Evolutionary conservation across 768 basidiomycete species (phyloP).

Genomic region (Leccinum arenicola): DNA sequence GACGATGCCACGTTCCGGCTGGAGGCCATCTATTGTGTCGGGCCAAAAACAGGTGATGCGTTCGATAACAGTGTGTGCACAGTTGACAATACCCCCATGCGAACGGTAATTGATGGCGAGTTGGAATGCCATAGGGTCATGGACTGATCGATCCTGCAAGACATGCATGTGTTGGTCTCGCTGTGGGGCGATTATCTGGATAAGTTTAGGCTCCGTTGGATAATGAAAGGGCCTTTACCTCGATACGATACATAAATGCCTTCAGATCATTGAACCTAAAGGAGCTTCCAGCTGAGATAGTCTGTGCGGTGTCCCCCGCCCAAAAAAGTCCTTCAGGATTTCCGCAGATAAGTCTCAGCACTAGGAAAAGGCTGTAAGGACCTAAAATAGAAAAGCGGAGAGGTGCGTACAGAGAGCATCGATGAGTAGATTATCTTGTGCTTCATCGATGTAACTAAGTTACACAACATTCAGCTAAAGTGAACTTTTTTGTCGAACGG

Average conservation of each 20-base stretch:
- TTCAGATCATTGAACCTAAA: slow-evolving; percentile 73
- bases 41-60: slow-evolving; percentile 63
- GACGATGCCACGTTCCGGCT: slow-evolving; percentile 52
- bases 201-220: background rate
- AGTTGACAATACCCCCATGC: slow-evolving; percentile 71
- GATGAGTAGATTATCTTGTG: slow-evolving; percentile 68
- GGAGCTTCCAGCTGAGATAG: slow-evolving; percentile 69
- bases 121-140: slow-evolving; percentile 46
- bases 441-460: slow-evolving; percentile 65
- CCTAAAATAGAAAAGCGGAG: background rate
- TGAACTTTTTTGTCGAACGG: background rate
- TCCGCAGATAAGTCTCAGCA: slow-evolving; percentile 55
- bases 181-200: slow-evolving; percentile 10
- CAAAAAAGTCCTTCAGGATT: slow-evolving; percentile 71
- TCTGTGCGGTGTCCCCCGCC: slow-evolving; percentile 81
- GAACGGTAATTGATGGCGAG: slow-evolving; percentile 67
- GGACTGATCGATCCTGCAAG: slow-evolving; percentile 15
- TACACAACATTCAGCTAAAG: background rate
- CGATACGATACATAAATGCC: slow-evolving; percentile 59
- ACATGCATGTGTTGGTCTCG: slow-evolving; percentile 14
- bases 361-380: slow-evolving; percentile 31
- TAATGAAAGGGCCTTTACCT: slow-evolving; percentile 38
- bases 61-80: slow-evolving; percentile 61
- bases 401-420: slow-evolving; percentile 51
- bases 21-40: slow-evolving; percentile 57